phyloP scores from a whole-genome alignment of 2,329 filamentous ascomycete genomes.

The Colletotrichum zoysiae region DNA sequence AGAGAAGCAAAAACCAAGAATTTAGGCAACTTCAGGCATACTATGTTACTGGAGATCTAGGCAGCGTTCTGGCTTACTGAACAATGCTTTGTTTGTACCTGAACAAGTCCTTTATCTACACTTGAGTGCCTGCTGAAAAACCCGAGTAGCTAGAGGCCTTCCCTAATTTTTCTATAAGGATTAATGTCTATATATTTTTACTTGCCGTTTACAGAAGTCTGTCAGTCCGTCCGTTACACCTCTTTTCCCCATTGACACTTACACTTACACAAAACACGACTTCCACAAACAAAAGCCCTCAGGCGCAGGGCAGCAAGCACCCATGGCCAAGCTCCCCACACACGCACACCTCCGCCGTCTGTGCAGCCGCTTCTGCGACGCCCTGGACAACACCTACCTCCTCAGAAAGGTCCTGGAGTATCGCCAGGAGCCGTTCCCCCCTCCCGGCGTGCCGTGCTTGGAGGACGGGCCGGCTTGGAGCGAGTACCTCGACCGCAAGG shows the following conservation, averaged over 20 bases:
- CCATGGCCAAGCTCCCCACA: not conserved
- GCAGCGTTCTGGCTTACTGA: not conserved
- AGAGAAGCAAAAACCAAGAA: not conserved
- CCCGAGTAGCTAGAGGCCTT: not conserved
- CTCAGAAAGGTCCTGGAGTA: not conserved
- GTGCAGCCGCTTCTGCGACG: not conserved
- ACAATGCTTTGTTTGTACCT: not conserved
- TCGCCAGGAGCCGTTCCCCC: not conserved
- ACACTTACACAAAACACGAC: not conserved
- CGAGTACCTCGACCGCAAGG: not conserved
- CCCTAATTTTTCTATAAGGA: not conserved
- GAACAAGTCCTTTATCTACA: not conserved
- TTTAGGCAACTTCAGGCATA: too few relatives aligned
- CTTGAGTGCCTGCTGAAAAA: not conserved
- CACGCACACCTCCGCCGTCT: not conserved
- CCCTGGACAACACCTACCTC: not conserved
- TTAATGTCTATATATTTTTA: not conserved
- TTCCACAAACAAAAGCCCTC: not conserved
- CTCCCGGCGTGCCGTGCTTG: not conserved
- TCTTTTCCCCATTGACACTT: not conserved
- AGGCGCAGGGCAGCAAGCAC: not conserved
- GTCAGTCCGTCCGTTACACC: too few relatives aligned
- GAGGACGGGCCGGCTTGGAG: not conserved
- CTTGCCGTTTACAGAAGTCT: too few relatives aligned
- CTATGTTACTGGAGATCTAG: not conserved